Evolutionary conservation across 2,329 filamentous ascomycete species (phyloP), one percentile per base, ranked within the genome.

Genomic region (Hypoxylon sp.): DNA sequence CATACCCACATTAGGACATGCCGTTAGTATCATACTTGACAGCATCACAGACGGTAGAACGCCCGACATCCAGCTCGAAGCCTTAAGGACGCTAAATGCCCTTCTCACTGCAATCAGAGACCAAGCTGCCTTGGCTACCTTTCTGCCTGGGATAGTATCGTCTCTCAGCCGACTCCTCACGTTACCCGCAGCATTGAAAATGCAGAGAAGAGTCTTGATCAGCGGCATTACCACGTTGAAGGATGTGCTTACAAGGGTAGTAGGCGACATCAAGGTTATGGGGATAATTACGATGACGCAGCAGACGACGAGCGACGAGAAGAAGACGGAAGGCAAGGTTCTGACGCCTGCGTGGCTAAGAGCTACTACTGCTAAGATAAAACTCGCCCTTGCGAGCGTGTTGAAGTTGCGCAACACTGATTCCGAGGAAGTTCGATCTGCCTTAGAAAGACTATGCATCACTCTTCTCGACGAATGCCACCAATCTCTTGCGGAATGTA

Each of bases 111-210:
- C 87, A 20, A 83, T 97, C 44, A 87, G 85, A 54, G 90, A 95
- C 71, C 85, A 85, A 48, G 85, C 91, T n/a, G 87, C 91, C 2
- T 81, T 97, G 58, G 92, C 93, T 8, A 94, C 87, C 64, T 95
- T 99, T 72, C 82, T 98, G 43, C 95, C 96, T 0, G 93, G 94
- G 8, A 92, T 92, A 0, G 87, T 97, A 0, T 98, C 95, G 2
- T 87, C 89, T 1, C 80, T 99, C 22, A 89, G 91, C 1, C 94
- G 90, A 71, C 80, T 93, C 0, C 79, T 97, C 52, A 89, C 91
- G 4, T 87, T 88, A 0, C 91, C 89, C 0, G 86, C 85, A 41
- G 83, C 85, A 10, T 79, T 82, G 46, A 87, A 84, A 69, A 77
- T 75, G 0, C 76, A 78, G 46, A 88, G 84, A 68, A 86, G 84